Percentiles rank a stretch among this genome's conserved stretches.
Evolutionary conservation across 2,329 filamentous ascomycete genomes (phyloP).

Genomic region (Diaporthe citrichinensis): DNA sequence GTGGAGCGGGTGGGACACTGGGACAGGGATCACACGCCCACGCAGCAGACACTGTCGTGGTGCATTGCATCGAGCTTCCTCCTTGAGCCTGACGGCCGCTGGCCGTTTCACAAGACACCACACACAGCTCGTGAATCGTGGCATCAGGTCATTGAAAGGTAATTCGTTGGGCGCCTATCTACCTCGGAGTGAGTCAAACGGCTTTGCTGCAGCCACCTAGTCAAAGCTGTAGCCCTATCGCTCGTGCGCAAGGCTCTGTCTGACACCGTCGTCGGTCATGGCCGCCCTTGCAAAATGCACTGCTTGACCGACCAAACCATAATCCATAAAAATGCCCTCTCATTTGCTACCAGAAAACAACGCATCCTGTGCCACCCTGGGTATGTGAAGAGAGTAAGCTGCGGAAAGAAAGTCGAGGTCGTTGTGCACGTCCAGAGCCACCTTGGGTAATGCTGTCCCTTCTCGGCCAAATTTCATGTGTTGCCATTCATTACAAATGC

Average conservation of each 20-base stretch:
- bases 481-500: not conserved
- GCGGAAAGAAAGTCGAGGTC: not conserved
- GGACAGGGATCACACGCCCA: slow-evolving; percentile 16
- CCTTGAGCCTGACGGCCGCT: not conserved
- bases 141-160: not conserved
- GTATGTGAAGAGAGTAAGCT: not conserved
- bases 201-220: not conserved
- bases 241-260: too few relatives aligned
- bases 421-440: slow-evolving; percentile 14
- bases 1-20: not conserved
- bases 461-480: not conserved
- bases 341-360: slow-evolving; percentile 7
- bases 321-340: slow-evolving; percentile 9
- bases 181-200: not conserved
- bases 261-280: not conserved
- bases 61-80: not conserved
- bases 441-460: not conserved
- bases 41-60: not conserved
- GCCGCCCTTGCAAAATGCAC: slow-evolving; percentile 4
- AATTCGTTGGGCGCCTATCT: not conserved
- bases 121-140: not conserved
- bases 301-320: not conserved
- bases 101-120: not conserved
- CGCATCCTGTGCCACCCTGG: slow-evolving; percentile 21
- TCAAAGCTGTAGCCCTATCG: not conserved